Evolutionary conservation across 1,284 basidiomycete genomes (phyloP), one percentile per base, ranked within the genome.

Genomic region (Thelephora terrestris): DNA sequence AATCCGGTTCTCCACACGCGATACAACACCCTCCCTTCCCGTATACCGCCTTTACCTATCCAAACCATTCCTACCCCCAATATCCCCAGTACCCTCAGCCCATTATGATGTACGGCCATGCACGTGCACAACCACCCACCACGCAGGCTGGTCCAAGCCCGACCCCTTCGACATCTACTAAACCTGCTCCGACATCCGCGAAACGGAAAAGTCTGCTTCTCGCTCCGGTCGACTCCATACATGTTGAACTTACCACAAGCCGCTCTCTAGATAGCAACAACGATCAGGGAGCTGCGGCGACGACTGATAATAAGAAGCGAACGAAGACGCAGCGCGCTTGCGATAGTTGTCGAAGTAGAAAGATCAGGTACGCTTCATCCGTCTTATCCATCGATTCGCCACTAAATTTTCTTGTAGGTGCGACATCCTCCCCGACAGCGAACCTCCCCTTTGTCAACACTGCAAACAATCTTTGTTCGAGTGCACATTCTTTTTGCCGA

Each of bases 401-500:
- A 65, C 29, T 53, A 40, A 54, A 46, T 47, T 47, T 34, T 46
- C 47, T 40, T 43, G 35, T 58, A 84, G 89, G 61, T 92, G 88
- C 65, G 88, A 92, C 60, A 73, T 90, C 53, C 70, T 91, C 36
- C 35, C 71, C 4, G 86, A 90, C 57, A 64, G 74, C 23, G 87
- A 91, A 6, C 85, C 88, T 0, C 80, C 84, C 12, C 58, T 81
- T 46, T 92, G 90, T 60, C 83, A 87, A 57, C 89, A 92, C 62
- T 91, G 89, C 72, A 85, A 88, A 57, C 87, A 92, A 63, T 91
- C 91, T 60, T 78, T 80, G 37, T 88, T 92, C 57, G 91, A 93
- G 56, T 97, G 92, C 64, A 95, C 92, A 12, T 97, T 94, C 68
- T 96, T 96, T 73, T 77, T 98, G 18, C 95, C 95, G 45, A 98